Conservation (phyloP, 768 basidiomycete genomes). For the Filobasidium wieringae region DNA sequence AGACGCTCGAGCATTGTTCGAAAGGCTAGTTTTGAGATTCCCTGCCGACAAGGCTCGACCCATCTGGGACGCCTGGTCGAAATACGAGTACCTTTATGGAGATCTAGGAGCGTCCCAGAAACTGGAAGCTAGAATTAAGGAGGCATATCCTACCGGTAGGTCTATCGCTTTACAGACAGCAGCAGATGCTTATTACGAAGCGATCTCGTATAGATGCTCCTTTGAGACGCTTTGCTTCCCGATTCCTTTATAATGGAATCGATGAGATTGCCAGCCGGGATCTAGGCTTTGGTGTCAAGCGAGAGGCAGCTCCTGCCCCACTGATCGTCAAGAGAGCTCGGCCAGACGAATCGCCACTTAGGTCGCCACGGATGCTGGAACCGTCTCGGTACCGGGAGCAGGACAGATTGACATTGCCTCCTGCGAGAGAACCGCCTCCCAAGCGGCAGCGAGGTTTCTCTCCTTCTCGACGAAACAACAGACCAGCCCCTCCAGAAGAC, state of each 20-base stretch:
- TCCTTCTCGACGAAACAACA: conserved; percentile 8
- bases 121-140: conserved; percentile 76
- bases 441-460: conserved; percentile 23
- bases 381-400: conserved; percentile 8
- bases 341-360: conserved; percentile 12
- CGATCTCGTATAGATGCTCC: conserved; percentile 73
- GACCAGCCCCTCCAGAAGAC: neutral
- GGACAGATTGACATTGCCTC: conserved; percentile 10
- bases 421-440: conserved; percentile 10
- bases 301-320: conserved; percentile 9
- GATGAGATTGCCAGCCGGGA: conserved; percentile 84
- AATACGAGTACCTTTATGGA: conserved; percentile 92
- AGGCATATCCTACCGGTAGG: conserved; percentile 73
- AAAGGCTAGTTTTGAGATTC: conserved; percentile 70
- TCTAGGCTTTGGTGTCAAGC: conserved; percentile 56
- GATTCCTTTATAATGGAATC: conserved; percentile 66
- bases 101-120: conserved; percentile 77
- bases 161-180: conserved; percentile 7
- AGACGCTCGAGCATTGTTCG: conserved; percentile 96
- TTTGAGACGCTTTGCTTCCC: conserved; percentile 72
- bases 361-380: conserved; percentile 12
- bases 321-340: conserved; percentile 11
- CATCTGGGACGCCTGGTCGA: conserved; percentile 91
- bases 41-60: conserved; percentile 64
- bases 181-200: no score